phyloP scores from a whole-genome alignment of 2,329 filamentous ascomycete genomes.

The Dactylellina parvicollis region DNA sequence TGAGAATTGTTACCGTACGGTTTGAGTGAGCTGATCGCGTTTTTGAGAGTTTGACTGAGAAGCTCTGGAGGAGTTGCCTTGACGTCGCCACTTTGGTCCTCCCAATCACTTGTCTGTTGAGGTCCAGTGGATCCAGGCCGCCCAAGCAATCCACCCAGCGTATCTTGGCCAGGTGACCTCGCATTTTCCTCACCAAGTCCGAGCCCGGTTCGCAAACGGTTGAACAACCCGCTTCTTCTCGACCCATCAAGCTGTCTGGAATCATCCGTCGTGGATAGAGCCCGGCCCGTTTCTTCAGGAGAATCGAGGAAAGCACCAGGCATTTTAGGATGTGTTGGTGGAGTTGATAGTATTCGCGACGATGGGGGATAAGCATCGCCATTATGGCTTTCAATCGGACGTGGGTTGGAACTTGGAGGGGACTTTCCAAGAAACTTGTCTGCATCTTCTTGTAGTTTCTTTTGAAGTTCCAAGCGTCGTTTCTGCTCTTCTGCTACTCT shows the following conservation, averaged over 20 bases:
- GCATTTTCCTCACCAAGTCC: conserved; percentile 30
- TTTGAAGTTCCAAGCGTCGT: conserved; percentile 77
- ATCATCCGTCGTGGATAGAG: conserved; percentile 9
- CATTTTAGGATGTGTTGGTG: conserved; percentile 46
- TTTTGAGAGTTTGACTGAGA: conserved; percentile 76
- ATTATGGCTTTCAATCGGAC: conserved; percentile 8
- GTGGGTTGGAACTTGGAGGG: too few relatives aligned
- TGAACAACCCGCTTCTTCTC: conserved; percentile 34
- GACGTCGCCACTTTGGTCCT: conserved; percentile 57
- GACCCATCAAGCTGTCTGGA: conserved; percentile 20
- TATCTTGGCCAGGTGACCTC: conserved; percentile 19
- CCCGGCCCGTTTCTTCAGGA: conserved; percentile 29
- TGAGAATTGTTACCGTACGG: conserved; percentile 77
- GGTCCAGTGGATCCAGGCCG: conserved; percentile 30
- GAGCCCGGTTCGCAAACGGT: conserved; percentile 40
- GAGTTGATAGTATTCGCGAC: conserved; percentile 19
- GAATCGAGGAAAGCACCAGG: conserved; percentile 52
- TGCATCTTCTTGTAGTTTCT: conserved; percentile 72
- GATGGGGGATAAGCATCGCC: conserved; percentile 6
- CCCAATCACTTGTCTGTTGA: conserved; percentile 30
- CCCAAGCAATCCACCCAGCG: conserved; percentile 31
- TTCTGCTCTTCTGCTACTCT: conserved; percentile 85
- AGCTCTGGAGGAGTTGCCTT: conserved; percentile 68
- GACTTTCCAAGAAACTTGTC: too few relatives aligned
- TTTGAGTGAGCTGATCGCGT: conserved; percentile 80